phyloP scores from a whole-genome alignment of 768 basidiomycete species.

The Grammothele lineata region DNA sequence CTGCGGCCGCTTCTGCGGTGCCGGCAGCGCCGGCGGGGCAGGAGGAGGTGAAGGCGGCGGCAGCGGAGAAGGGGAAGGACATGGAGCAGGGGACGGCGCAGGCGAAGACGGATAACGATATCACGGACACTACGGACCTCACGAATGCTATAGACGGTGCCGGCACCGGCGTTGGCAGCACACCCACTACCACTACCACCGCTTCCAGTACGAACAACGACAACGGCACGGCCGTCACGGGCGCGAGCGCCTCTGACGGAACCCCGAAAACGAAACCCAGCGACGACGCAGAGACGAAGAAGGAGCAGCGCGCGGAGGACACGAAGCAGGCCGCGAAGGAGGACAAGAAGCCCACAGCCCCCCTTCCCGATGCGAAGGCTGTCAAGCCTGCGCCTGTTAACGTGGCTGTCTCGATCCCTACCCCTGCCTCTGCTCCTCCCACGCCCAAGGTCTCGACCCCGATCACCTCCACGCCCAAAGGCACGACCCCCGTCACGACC shows the following conservation, averaged over 20 bases:
- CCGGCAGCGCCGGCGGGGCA: not conserved
- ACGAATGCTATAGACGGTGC: slow-evolving; percentile 16
- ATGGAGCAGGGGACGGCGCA: not conserved
- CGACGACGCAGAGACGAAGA: too few species aligned
- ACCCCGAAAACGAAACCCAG: not conserved
- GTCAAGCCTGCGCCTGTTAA: too few species aligned
- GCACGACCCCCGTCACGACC: too few species aligned
- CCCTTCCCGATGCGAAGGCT: too few species aligned
- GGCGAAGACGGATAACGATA: slow-evolving; percentile 7
- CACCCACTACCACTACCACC: not conserved
- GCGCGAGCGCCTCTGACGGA: not conserved
- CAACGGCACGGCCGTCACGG: not conserved
- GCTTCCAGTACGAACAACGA: not conserved
- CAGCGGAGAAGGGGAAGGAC: not conserved
- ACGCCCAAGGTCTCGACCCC: too few species aligned
- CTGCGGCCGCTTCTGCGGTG: not conserved
- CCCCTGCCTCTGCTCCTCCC: too few species aligned
- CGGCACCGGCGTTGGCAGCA: slow-evolving; percentile 8
- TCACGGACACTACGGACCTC: slow-evolving; percentile 15
- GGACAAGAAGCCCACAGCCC: not conserved
- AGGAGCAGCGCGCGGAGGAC: too few species aligned
- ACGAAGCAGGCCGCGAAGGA: not conserved
- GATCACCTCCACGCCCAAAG: too few species aligned
- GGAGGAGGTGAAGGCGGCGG: not conserved
- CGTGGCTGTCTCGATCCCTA: too few species aligned